Evolutionary conservation across 768 basidiomycete species (phyloP), one percentile per base, ranked within the genome.

Genomic region (Lactarius hatsudake): DNA sequence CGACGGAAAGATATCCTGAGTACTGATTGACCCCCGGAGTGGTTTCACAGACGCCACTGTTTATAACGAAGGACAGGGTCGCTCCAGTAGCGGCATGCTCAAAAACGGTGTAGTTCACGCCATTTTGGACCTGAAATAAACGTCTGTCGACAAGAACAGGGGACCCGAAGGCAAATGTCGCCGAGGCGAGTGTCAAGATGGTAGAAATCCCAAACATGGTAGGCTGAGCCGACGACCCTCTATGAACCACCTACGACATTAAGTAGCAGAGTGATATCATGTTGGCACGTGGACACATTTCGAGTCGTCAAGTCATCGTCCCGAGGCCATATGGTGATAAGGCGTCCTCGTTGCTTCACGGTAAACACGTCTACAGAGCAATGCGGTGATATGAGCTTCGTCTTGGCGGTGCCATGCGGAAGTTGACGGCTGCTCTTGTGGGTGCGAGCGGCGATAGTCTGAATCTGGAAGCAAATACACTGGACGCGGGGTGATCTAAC

Each of bases 81-180:
- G 55, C 28, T 0, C 55, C 55, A 56, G 55, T 56, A 28, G 55
- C 28, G 17, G 55, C 55, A 32, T 56, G 55, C 28, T 56, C 55
- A n/a, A 56, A 56, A 20, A 56, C 55, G 20, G 55, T 56, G 55
- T 56, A 56, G 55, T 56, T 32, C 28, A 56, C 28, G 9, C 28
- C 28, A 32, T 18, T 28, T n/a, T 30, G 53, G 38, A 62, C 32
- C n/a, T 62, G 48, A 23, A 53, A 62, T 7, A 36, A 62, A 18
- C 36, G 61, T 26, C 38, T 62, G 51, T 62, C 48, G 26, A 62
- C 51, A 36, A 54, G 51, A 32, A 26, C 36, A 9, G 61, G 36
- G 3, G 36, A 40, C 6, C 53, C 36, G 12, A 62, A 38, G 23
- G 61, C 36, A 10, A 55, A 20, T 12, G 53, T 30, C 42, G 53